These are phyloP conservation scores for Apophysomyces elegans DNA, from an alignment of 371 early-diverging fungal genomes.

Conservation along the genomic window DNA sequence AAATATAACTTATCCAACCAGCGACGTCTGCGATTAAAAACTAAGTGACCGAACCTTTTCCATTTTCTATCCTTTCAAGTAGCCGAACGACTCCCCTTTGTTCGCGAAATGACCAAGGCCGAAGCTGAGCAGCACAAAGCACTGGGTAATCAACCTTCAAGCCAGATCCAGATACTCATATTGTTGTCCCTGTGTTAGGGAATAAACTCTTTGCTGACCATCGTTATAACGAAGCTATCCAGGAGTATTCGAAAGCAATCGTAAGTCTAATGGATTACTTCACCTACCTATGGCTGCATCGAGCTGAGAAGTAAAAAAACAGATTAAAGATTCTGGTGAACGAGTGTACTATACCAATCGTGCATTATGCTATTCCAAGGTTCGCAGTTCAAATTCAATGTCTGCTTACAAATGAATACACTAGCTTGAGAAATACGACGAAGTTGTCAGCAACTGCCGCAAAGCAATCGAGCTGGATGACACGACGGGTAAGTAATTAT, in stretches of 20 bases:
- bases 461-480: slow-evolving; percentile 75
- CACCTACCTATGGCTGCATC: no score
- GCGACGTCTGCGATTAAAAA: slow-evolving; percentile 5
- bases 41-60: not conserved
- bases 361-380: slow-evolving; percentile 76
- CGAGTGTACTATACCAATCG: slow-evolving; percentile 80
- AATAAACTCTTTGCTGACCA: slow-evolving; percentile 62
- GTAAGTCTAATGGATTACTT: slow-evolving; percentile 29
- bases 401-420: slow-evolving; percentile 1
- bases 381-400: slow-evolving; percentile 15
- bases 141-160: slow-evolving; percentile 24
- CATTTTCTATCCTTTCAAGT: not conserved
- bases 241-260: slow-evolving; percentile 78
- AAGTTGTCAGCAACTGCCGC: slow-evolving; percentile 69
- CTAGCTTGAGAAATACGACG: slow-evolving; percentile 58
- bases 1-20: not conserved
- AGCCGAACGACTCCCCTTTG: not conserved
- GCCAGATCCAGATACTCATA: not conserved
- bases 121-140: slow-evolving; percentile 47
- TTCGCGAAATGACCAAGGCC: slow-evolving; percentile 28
- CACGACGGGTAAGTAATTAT: slow-evolving; percentile 47
- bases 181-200: slow-evolving; percentile 30
- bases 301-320: not conserved
- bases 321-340: slow-evolving; percentile 70
- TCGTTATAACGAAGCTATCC: slow-evolving; percentile 68